A percentile compares a stretch with the other conserved stretches of the same genome.
These are phyloP conservation scores for Colletotrichum destructivum DNA, from an alignment of 2,329 filamentous ascomycete species.

Conservation along the genomic window DNA sequence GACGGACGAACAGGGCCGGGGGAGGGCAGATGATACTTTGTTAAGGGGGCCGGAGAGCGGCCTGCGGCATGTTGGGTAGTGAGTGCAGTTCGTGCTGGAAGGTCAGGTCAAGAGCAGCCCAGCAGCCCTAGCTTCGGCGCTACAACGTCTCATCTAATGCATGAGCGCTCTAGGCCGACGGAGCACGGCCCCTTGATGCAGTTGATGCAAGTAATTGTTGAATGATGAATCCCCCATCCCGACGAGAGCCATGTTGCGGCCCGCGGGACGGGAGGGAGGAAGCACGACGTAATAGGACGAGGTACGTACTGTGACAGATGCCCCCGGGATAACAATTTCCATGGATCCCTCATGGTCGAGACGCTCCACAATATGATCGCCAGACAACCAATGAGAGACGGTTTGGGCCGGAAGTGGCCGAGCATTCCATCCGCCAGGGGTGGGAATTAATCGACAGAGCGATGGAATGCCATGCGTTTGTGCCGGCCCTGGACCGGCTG, in stretches of 20 bases:
- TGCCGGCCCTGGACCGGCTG: not conserved
- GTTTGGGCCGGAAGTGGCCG: conserved; percentile 23
- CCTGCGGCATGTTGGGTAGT: conserved; percentile 13
- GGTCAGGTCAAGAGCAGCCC: too few species aligned
- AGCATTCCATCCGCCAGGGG: conserved; percentile 21
- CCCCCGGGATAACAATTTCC: not conserved
- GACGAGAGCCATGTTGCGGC: not conserved
- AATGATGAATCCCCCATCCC: conserved; percentile 10
- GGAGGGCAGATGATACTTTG: conserved; percentile 1
- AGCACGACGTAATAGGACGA: not conserved
- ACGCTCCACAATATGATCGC: not conserved
- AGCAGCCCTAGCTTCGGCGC: conserved; percentile 32
- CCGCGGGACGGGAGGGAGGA: not conserved
- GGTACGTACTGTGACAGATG: conserved; percentile 2
- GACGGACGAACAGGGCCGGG: not conserved
- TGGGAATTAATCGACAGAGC: conserved; percentile 26
- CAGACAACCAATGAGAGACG: conserved; percentile 4
- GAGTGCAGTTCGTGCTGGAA: too few species aligned
- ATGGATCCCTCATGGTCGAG: conserved; percentile 4
- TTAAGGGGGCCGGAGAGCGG: conserved; percentile 9
- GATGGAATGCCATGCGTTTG: conserved; percentile 23
- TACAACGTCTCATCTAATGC: conserved; percentile 24
- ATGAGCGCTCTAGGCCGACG: conserved; percentile 2
- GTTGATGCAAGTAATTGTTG: conserved; percentile 29
- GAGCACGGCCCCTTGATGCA: conserved; percentile 35